A percentile compares a stretch with the other conserved stretches of the same genome.
Evolutionary conservation across 2,329 filamentous ascomycete species (phyloP).

Genomic region (Sporothrix globosa): DNA sequence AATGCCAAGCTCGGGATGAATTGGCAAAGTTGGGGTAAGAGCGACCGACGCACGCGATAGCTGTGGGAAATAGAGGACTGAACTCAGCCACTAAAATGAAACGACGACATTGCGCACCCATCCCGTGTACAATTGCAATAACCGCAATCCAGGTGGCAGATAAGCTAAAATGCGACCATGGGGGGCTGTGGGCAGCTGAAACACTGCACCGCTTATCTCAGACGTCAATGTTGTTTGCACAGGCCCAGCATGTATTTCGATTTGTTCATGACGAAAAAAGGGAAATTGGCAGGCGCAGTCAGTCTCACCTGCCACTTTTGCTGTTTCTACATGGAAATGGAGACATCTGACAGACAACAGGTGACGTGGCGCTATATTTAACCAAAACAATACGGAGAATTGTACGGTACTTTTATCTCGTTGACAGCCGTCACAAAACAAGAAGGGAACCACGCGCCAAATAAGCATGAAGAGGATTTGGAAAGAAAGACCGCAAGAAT

Average conservation of each 20-base stretch:
- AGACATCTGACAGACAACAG: not conserved
- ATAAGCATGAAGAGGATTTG: not conserved
- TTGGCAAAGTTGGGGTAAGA: conserved; percentile 5
- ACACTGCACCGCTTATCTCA: conserved; percentile 5
- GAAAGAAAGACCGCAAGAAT: not conserved
- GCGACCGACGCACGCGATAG: not conserved
- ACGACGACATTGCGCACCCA: not conserved
- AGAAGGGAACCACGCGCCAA: not conserved
- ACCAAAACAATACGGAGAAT: too few species aligned
- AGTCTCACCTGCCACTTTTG: conserved; percentile 14
- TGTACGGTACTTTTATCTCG: too few species aligned
- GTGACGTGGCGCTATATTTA: not conserved
- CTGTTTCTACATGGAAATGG: not conserved
- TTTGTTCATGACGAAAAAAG: not conserved
- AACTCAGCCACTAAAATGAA: conserved; percentile 8
- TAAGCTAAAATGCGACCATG: not conserved
- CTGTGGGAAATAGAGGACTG: not conserved
- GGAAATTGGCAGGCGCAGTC: not conserved
- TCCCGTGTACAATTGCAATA: not conserved
- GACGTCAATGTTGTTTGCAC: not conserved
- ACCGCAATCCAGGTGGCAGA: conserved; percentile 2
- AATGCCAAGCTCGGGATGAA: not conserved
- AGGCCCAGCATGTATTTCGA: not conserved
- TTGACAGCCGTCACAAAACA: not conserved
- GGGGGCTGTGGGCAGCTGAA: conserved; percentile 4